Evolutionary conservation across 2,329 filamentous ascomycete genomes (phyloP).

Genomic region (Microdochium trichocladiopsis): DNA sequence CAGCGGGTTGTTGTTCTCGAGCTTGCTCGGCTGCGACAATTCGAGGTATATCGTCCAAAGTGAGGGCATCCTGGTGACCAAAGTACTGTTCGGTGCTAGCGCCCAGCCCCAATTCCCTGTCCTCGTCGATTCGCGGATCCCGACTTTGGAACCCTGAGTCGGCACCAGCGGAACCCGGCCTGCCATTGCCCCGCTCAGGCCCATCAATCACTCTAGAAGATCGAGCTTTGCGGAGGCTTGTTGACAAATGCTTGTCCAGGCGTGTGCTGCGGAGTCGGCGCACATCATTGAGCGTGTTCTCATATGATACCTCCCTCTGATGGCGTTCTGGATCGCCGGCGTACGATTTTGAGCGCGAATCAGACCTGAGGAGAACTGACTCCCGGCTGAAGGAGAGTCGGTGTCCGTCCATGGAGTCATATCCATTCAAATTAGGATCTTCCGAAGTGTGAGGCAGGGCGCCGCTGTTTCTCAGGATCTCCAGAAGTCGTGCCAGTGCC

Average conservation of each 20-base stretch:
- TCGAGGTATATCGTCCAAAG: slow-evolving; percentile 89
- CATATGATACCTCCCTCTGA: slow-evolving; percentile 70
- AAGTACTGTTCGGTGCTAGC: slow-evolving; percentile 75
- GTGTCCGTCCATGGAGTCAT: slow-evolving; percentile 60
- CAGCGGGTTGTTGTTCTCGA: slow-evolving; percentile 77
- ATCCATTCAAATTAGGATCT: slow-evolving; percentile 60
- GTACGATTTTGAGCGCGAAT: slow-evolving; percentile 69
- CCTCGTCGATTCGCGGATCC: slow-evolving; percentile 71
- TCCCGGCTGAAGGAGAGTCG: slow-evolving; percentile 40
- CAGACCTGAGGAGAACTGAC: slow-evolving; percentile 50
- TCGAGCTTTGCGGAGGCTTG: slow-evolving; percentile 82
- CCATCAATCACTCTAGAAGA: slow-evolving; percentile 91
- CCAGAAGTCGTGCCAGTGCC: slow-evolving; percentile 79
- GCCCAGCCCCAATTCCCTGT: slow-evolving; percentile 62
- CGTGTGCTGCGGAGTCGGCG: slow-evolving; percentile 85
- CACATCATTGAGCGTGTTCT: slow-evolving; percentile 94
- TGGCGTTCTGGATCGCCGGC: slow-evolving; percentile 55
- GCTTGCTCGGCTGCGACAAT: slow-evolving; percentile 96
- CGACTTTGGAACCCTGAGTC: slow-evolving; percentile 48
- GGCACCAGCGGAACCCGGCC: slow-evolving; percentile 65
- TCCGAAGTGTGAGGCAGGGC: slow-evolving; percentile 70
- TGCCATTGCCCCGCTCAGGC: slow-evolving; percentile 59
- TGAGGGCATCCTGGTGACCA: slow-evolving; percentile 83
- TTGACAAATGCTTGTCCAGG: slow-evolving; percentile 89
- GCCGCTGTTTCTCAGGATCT: slow-evolving; percentile 78